A percentile compares a stretch with the other conserved stretches of the same genome.
phyloP scores from a whole-genome alignment of 2,329 filamentous ascomycete genomes.

The Waltergamsia citrina region DNA sequence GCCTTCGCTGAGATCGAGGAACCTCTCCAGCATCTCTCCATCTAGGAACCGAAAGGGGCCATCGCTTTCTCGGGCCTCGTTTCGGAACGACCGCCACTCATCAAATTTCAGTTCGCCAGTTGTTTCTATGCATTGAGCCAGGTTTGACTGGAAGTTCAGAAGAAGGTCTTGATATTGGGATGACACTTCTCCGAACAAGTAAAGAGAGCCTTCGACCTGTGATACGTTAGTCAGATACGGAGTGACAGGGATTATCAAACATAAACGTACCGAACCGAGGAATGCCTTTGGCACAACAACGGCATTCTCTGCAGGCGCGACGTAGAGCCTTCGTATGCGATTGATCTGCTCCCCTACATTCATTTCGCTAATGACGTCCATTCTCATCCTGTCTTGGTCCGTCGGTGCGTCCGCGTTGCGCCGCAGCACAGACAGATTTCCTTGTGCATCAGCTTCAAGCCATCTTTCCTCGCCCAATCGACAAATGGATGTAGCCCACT shows the following conservation, averaged over 20 bases:
- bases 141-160: slow-evolving; percentile 66
- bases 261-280: slow-evolving; percentile 65
- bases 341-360: slow-evolving; percentile 92
- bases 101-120: slow-evolving; percentile 70
- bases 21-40: slow-evolving; percentile 80
- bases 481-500: slow-evolving; percentile 73
- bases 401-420: slow-evolving; percentile 65
- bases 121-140: slow-evolving; percentile 57
- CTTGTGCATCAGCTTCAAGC: slow-evolving; percentile 77
- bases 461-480: slow-evolving; percentile 65
- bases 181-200: slow-evolving; percentile 76
- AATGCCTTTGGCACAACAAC: slow-evolving; percentile 76
- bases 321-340: slow-evolving; percentile 64
- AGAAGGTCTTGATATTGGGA: slow-evolving; percentile 67
- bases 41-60: slow-evolving; percentile 85
- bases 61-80: slow-evolving; percentile 59
- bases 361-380: slow-evolving; percentile 73
- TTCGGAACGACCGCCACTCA: slow-evolving; percentile 74
- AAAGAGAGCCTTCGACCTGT: slow-evolving; percentile 77
- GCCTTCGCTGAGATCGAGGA: slow-evolving; percentile 60
- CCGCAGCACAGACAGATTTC: slow-evolving; percentile 75
- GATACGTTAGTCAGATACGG: not conserved
- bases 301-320: slow-evolving; percentile 54
- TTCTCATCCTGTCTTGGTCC: slow-evolving; percentile 58
- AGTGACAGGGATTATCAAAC: not conserved